phyloP scores from a whole-genome alignment of 257 asterid species.

The Solanum piurae region DNA sequence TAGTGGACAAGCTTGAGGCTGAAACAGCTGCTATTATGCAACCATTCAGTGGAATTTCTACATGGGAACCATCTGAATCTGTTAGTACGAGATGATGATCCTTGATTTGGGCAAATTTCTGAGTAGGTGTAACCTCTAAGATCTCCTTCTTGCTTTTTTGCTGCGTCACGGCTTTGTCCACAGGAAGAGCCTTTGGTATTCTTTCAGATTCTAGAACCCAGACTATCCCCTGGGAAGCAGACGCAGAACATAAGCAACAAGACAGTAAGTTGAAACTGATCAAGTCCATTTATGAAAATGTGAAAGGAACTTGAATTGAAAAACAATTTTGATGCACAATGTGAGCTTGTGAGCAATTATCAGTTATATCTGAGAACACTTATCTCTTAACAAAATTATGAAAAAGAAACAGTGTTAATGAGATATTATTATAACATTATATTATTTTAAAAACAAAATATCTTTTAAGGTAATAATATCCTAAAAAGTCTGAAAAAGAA shows the following conservation, averaged over 20 bases:
- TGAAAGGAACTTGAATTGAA: not conserved
- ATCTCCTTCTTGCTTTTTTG: constrained; percentile 55
- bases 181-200: constrained; percentile 34
- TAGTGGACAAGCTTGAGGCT: constrained; percentile 54
- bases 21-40: constrained; percentile 82
- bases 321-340: not conserved
- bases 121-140: constrained; percentile 64
- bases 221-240: constrained; percentile 42
- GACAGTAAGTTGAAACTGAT: not conserved
- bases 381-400: not conserved
- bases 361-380: not conserved
- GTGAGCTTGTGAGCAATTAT: not conserved
- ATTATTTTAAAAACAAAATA: not conserved
- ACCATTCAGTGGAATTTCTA: constrained; percentile 50
- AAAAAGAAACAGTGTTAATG: not conserved
- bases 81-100: constrained; percentile 44
- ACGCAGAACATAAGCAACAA: not conserved
- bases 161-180: constrained; percentile 38
- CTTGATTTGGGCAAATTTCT: constrained; percentile 54
- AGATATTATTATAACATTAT: not conserved
- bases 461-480: not conserved
- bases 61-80: constrained; percentile 55
- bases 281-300: not conserved
- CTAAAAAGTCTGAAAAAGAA: not conserved
- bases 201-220: constrained; percentile 77